A percentile compares a stretch with the other conserved stretches of the same genome.
Conservation (phyloP, 768 basidiomycete genomes). For the Zangia roseola region DNA sequence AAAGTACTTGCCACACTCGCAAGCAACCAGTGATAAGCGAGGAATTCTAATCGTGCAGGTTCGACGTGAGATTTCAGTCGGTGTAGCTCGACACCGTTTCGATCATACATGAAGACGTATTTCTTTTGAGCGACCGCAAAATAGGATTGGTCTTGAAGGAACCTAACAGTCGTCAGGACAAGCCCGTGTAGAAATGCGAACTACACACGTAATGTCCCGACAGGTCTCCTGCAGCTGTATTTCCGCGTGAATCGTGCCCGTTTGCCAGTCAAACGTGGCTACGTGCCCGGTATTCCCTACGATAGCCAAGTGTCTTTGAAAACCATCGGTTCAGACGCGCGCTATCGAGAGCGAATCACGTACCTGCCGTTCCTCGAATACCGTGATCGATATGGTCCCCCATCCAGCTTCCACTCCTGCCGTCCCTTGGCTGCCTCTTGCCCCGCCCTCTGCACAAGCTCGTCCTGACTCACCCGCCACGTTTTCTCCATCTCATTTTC, state of each 20-base stretch:
- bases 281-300: constrained; percentile 82
- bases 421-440: constrained; percentile 74
- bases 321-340: not conserved
- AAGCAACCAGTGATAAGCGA: constrained; percentile 95
- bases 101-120: constrained; percentile 95
- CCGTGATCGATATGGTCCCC: constrained; percentile 79
- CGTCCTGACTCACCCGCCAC: constrained; percentile 83
- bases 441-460: constrained; percentile 65
- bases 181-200: not conserved
- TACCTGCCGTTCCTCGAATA: constrained; percentile 92
- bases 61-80: constrained; percentile 82
- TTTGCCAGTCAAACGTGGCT: constrained; percentile 92
- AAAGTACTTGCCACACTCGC: constrained; percentile 66
- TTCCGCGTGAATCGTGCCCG: constrained; percentile 82
- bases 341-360: constrained; percentile 20
- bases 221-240: constrained; percentile 88
- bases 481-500: constrained; percentile 85
- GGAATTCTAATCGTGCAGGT: constrained; percentile 84
- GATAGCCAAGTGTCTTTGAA: constrained; percentile 76
- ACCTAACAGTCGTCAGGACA: constrained; percentile 43
- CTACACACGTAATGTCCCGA: constrained; percentile 82
- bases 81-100: constrained; percentile 91
- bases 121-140: constrained; percentile 96
- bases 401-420: constrained; percentile 78
- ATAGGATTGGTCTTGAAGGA: constrained; percentile 89